phyloP scores from a whole-genome alignment of 2,329 filamentous ascomycete genomes.

The Alternaria alternata region DNA sequence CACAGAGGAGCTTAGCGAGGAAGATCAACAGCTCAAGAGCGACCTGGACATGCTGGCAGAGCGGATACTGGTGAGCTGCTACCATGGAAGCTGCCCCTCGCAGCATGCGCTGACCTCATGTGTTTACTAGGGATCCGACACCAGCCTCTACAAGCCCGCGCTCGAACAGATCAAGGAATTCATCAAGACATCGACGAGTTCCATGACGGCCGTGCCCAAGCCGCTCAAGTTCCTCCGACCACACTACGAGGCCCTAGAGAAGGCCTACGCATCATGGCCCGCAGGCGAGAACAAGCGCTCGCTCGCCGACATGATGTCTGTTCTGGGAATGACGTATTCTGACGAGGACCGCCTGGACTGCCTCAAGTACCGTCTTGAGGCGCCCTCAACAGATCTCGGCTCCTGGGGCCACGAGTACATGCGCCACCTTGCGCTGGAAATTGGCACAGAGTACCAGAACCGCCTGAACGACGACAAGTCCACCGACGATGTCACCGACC shows the following conservation, averaged over 20 bases:
- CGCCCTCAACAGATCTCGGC: constrained; percentile 88
- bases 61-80: constrained; percentile 75
- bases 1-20: constrained; percentile 91
- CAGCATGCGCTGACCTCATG: constrained; percentile 36
- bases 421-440: constrained; percentile 91
- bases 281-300: constrained; percentile 82
- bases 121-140: constrained; percentile 76
- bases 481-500: constrained; percentile 82
- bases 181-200: constrained; percentile 99
- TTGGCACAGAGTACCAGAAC: constrained; percentile 92
- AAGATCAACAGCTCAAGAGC: constrained; percentile 97
- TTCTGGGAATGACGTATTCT: constrained; percentile 98
- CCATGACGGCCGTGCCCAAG: constrained; percentile 99
- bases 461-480: constrained; percentile 85
- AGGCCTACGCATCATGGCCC: constrained; percentile 89
- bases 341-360: constrained; percentile 96
- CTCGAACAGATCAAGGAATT: constrained; percentile 97
- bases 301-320: constrained; percentile 93
- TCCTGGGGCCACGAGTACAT: constrained; percentile 99
- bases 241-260: constrained; percentile 89
- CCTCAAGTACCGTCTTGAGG: constrained; percentile 90
- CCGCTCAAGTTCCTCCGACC: constrained; percentile 97
- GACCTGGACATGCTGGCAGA: constrained; percentile 99
- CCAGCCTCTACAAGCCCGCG: constrained; percentile 86
- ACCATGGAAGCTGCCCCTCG: constrained; percentile 13